These are phyloP conservation scores for Pseudogymnoascus sp. DNA, from an alignment of 2,329 filamentous ascomycete species.

Conservation along the genomic window DNA sequence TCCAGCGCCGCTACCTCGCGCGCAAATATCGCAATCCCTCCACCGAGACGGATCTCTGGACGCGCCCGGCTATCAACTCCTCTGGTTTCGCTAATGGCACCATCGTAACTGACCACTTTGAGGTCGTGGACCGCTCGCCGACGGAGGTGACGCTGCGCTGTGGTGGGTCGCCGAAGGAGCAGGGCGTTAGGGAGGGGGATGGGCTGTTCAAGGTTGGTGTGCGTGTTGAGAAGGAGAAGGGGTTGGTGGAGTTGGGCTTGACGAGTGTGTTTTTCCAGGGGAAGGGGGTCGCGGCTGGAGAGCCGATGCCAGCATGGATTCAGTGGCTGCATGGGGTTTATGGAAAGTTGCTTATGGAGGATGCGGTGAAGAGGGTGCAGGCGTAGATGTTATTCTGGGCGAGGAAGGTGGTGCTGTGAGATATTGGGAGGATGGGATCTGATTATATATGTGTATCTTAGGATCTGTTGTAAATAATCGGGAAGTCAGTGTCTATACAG, in stretches of 20 bases:
- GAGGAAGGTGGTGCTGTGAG: neutral
- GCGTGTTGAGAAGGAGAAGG: slow-evolving; percentile 51
- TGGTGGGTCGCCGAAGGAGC: slow-evolving; percentile 54
- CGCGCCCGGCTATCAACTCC: slow-evolving; percentile 42
- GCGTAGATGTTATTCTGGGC: neutral
- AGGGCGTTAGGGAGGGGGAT: slow-evolving; percentile 48
- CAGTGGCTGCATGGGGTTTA: slow-evolving; percentile 47
- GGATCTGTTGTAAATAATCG: neutral
- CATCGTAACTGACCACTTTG: slow-evolving; percentile 61
- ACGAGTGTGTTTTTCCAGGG: slow-evolving; percentile 56
- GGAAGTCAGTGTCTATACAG: too few species aligned
- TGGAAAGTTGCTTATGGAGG: slow-evolving; percentile 49
- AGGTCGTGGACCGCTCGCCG: slow-evolving; percentile 57
- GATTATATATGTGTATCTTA: neutral
- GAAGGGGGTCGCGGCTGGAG: slow-evolving; percentile 33
- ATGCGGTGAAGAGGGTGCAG: slow-evolving; percentile 33
- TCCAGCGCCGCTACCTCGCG: slow-evolving; percentile 50
- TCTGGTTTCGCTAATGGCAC: slow-evolving; percentile 56
- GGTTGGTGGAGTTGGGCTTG: slow-evolving; percentile 53
- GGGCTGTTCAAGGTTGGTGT: slow-evolving; percentile 60
- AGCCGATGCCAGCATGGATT: slow-evolving; percentile 38
- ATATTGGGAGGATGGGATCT: neutral
- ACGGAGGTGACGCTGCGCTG: slow-evolving; percentile 55
- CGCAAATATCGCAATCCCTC: slow-evolving; percentile 49
- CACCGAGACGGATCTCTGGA: slow-evolving; percentile 55